Base-by-base conservation (phyloP, 495 filamentous ascomycete genomes). In the Daldinia loculata region DNA sequence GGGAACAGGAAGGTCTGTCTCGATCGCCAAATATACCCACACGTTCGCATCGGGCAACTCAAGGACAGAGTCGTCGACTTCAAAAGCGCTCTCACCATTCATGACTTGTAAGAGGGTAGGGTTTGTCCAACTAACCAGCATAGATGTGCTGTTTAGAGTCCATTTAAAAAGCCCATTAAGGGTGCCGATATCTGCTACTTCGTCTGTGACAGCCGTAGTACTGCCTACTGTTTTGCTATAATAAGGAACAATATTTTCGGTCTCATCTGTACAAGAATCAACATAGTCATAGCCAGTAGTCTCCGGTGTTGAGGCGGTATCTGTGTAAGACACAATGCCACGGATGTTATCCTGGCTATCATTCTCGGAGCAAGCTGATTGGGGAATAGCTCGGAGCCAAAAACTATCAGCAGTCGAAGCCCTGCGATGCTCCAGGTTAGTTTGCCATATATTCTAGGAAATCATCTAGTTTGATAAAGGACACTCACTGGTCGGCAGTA, bases 371-470 rank as follows among this genome's bases (percentile, higher is more conserved):
- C 80, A 80, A 36, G 85, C 88, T 7, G 76, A 74, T 72, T 87
- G 85, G 0, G 87, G 84, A 24, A 87, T 83, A 11, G 87, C 82
- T 22, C 89, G 84, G 43, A 91, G 82, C 90, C 90, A 92, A 74
- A 88, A 91, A 63, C 83, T 82, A 15, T 76, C 80, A 30, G 76
- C 67, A 48, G 66, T 62, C 2, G 61, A 56, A 22, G 61, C 65
- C 58, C 69, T 71, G 26, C 34, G 65, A 29, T 48, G 3, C 15
- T 9, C 4, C 6, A 22, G 43, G 19, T 48, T 24, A 48, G 43
- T 24, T 39, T 24, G 1, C 43, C 19, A 12, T 17, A 22, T 19
- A 7, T 45, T 22, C 19, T 48, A 11, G 8, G 22, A 19, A 24
- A 2, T 24, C 3, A 5, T 24, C 9, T 12, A 3, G 17, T 4